A percentile compares a stretch with the other conserved stretches of the same genome.
These are phyloP conservation scores for Oldenlandia corymbosa DNA, from an alignment of 257 asterid species.

Conservation along the genomic window DNA sequence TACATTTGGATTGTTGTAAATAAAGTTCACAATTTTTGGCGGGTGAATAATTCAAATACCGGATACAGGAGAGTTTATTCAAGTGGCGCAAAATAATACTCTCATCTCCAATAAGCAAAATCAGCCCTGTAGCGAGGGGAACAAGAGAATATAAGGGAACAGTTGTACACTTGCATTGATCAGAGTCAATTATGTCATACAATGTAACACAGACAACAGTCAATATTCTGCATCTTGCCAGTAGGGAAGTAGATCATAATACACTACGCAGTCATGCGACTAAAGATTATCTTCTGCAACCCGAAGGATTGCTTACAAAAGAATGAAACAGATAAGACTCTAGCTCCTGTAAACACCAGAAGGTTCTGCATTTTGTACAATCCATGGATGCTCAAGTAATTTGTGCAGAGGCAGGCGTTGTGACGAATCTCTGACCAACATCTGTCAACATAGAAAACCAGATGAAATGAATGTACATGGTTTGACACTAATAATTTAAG, in stretches of 20 bases:
- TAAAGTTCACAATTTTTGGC: too few relatives aligned
- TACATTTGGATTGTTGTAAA: too few relatives aligned
- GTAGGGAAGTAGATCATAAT: background rate
- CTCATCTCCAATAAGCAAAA: too few relatives aligned
- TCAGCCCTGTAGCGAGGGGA: too few relatives aligned
- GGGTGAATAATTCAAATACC: too few relatives aligned
- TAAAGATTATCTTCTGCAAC: background rate
- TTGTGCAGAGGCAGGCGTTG: constrained; percentile 76
- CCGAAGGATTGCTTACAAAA: background rate
- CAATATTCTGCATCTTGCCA: background rate
- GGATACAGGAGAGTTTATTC: too few relatives aligned
- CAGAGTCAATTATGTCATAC: background rate
- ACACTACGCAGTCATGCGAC: background rate
- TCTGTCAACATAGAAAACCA: constrained; percentile 32
- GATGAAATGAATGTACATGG: background rate
- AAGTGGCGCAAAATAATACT: too few relatives aligned
- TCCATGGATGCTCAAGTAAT: constrained; percentile 93
- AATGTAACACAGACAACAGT: too few relatives aligned
- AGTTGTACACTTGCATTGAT: too few relatives aligned
- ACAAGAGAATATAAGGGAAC: too few relatives aligned
- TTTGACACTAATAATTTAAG: background rate
- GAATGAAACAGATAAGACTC: constrained; percentile 8
- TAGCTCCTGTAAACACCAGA: constrained; percentile 69
- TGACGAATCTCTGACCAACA: constrained; percentile 87
- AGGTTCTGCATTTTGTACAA: constrained; percentile 88